A percentile compares a stretch with the other conserved stretches of the same genome.
phyloP scores from a whole-genome alignment of 2,329 filamentous ascomycete species.

The Curvularia eragrostidis region DNA sequence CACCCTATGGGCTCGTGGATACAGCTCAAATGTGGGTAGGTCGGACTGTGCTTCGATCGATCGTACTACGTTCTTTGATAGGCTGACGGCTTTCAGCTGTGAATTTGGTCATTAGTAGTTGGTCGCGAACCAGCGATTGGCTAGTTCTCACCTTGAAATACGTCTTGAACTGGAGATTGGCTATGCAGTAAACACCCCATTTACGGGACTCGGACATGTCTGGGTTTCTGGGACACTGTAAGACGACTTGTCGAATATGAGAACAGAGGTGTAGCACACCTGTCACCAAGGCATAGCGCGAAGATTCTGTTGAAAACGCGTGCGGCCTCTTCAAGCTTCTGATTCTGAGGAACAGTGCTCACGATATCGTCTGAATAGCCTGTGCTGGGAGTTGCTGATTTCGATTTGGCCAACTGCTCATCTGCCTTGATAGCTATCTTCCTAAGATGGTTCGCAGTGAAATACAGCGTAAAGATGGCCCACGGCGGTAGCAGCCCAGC shows the following conservation, averaged over 20 bases:
- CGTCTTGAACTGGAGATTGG: conserved; percentile 96
- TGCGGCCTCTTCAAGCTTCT: conserved; percentile 88
- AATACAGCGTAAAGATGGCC: conserved; percentile 91
- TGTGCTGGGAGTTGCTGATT: conserved; percentile 55
- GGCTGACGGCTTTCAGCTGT: conserved; percentile 79
- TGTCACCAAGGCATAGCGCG: conserved; percentile 85
- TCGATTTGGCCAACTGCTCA: conserved; percentile 64
- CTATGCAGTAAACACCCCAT: conserved; percentile 96
- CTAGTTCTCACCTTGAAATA: conserved; percentile 75
- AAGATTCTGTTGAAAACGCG: conserved; percentile 92
- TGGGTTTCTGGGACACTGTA: conserved; percentile 65
- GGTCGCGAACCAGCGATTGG: background rate
- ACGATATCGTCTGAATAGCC: conserved; percentile 83
- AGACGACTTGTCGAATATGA: conserved; percentile 19
- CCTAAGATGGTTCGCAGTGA: conserved; percentile 83
- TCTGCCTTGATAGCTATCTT: conserved; percentile 92
- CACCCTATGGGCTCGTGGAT: conserved; percentile 88
- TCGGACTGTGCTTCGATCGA: conserved; percentile 80
- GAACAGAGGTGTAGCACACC: conserved; percentile 59
- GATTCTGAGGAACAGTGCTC: conserved; percentile 67
- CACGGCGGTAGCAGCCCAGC: conserved; percentile 80
- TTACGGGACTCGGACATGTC: conserved; percentile 84
- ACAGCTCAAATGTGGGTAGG: conserved; percentile 78
- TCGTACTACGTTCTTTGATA: conserved; percentile 88
- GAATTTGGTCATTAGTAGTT: conserved; percentile 8